Percentiles rank a stretch among this genome's conserved stretches.
These are phyloP conservation scores for Kernera saxatilis DNA, from an alignment of 345 rosid genomes.

Conservation along the genomic window DNA sequence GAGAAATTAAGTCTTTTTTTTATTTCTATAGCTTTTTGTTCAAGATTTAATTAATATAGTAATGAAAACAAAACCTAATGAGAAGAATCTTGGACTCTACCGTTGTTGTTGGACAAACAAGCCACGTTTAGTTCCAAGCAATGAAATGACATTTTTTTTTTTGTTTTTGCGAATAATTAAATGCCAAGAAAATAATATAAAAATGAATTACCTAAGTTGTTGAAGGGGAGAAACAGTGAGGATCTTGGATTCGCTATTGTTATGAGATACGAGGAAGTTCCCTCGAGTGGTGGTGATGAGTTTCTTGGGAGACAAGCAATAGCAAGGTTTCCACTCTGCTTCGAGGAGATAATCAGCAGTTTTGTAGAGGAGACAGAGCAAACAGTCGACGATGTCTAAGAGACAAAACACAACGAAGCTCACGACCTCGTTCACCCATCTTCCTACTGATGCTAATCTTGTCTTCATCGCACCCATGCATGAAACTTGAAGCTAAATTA, in stretches of 20 bases:
- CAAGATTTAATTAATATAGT: not conserved
- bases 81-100: slow-evolving; percentile 1
- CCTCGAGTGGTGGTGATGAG: slow-evolving; percentile 33
- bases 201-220: slow-evolving; percentile 5
- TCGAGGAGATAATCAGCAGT: slow-evolving; percentile 63
- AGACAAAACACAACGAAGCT: slow-evolving; percentile 77
- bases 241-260: slow-evolving; percentile 18
- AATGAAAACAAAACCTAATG: not conserved
- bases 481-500: not conserved
- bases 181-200: not conserved
- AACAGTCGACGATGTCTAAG: slow-evolving; percentile 67
- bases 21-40: not conserved
- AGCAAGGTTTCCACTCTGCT: slow-evolving; percentile 78
- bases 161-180: not conserved
- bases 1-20: not conserved
- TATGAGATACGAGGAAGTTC: slow-evolving; percentile 7
- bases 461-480: slow-evolving; percentile 34
- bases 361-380: slow-evolving; percentile 63
- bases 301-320: slow-evolving; percentile 55
- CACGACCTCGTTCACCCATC: slow-evolving; percentile 33
- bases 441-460: slow-evolving; percentile 32
- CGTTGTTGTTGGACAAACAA: slow-evolving; percentile 18
- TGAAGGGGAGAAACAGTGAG: slow-evolving; percentile 20
- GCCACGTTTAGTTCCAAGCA: slow-evolving; percentile 3
- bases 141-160: not conserved